Percentiles rank a stretch among this genome's conserved stretches.
Evolutionary conservation across 352 stramenopile species (phyloP).

Genomic region (Phytophthora citricola): DNA sequence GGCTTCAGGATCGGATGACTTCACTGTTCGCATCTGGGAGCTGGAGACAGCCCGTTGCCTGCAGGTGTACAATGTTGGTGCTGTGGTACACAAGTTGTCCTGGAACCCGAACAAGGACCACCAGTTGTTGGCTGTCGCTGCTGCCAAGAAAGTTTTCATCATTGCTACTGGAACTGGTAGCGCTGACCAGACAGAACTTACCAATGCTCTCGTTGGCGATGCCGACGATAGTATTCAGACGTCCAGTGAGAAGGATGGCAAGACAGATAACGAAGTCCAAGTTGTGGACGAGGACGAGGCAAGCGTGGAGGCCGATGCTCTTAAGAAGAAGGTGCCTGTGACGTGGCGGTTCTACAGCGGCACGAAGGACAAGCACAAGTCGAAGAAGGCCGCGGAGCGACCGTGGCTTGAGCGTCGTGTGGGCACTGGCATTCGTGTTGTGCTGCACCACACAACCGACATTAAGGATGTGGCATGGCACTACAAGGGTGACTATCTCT

Average conservation of each 20-base stretch:
- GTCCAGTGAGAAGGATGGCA: conserved; percentile 48
- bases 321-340: conserved; percentile 92
- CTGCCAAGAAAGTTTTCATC: conserved; percentile 91
- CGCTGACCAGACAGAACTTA: conserved; percentile 93
- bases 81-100: conserved; percentile 91
- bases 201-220: conserved; percentile 93
- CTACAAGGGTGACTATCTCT: conserved; percentile 98
- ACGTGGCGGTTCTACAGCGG: conserved; percentile 90
- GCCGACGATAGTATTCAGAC: conserved; percentile 75
- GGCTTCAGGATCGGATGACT: conserved; percentile 95
- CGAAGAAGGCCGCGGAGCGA: conserved; percentile 41
- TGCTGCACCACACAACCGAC: conserved; percentile 89
- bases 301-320: conserved; percentile 69
- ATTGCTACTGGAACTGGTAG: conserved; percentile 96
- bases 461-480: conserved; percentile 97
- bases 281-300: conserved; percentile 78
- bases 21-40: conserved; percentile 97
- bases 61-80: conserved; percentile 92
- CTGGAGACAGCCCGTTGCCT: conserved; percentile 94
- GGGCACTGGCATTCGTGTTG: conserved; percentile 82
- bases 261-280: conserved; percentile 46
- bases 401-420: conserved; percentile 82
- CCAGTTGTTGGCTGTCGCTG: conserved; percentile 94
- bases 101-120: conserved; percentile 98
- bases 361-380: conserved; percentile 84